Base-by-base conservation (phyloP, 352 stramenopile genomes). In the Phytophthora boehmeriae region DNA sequence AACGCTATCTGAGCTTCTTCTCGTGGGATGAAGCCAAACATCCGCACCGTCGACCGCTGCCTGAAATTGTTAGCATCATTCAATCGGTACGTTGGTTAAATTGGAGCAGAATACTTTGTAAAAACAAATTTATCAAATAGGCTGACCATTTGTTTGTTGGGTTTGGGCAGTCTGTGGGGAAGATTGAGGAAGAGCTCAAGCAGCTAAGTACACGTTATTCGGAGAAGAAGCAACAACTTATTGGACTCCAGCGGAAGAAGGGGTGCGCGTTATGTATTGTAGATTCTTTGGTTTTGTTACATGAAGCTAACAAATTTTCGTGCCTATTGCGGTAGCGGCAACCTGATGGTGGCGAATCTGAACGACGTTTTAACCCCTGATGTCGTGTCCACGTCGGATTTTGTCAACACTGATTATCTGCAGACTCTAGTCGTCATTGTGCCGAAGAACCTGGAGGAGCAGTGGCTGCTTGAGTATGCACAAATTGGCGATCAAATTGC, bases 11-110 rank as follows among this genome's bases (percentile, higher is more conserved):
- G 57, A 89, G 98, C 68, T 96, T 97, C 75, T 99, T 99, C 72
- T 96, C 94, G 39, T 99, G 97, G 97, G 97, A 99, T 68, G 97
- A 98, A 61, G 96, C 97, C 42, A 99, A 99, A 68, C 98, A 99
- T 63, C 89, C 86, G 23, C 97, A 99, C 73, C 91, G 97, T 46
- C 89, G 97, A 52, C 95, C 96, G n/a, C 75, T 99, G 20, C 96
- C 97, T 23, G 95, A 98, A 57, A 95, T 99, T 44, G 96, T 99
- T 9, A 88, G 77, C 55, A 90, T 98, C 52, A 98, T 99, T 66
- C 90, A 98, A 34, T 82, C 86, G 54, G 93, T 97, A 61, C 46
- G 73, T 58, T 14, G 42, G 17, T 25, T 54, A 6, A 34, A 1
- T 20, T 49, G 0, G 35, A 36, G 25, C 46, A n/a, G 10, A 43